phyloP scores from a whole-genome alignment of 116 monocot genomes.

The Papilionanthe hybrid region DNA sequence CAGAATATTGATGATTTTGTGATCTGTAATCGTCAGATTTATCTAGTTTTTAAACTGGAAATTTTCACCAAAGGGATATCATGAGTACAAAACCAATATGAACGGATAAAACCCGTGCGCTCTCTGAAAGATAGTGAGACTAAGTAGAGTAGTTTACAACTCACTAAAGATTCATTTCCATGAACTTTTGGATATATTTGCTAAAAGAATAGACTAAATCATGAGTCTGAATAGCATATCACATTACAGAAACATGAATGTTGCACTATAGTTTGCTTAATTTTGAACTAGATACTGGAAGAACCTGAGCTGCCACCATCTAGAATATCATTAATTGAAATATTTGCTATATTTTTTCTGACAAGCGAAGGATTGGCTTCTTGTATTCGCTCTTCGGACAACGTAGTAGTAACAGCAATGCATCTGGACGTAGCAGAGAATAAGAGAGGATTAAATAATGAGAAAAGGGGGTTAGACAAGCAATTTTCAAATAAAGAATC shows the following conservation, averaged over 20 bases:
- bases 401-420: conserved; percentile 89
- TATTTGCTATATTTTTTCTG: conserved; percentile 76
- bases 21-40: conserved; percentile 35
- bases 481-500: too few species aligned
- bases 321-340: conserved; percentile 70
- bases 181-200: neutral
- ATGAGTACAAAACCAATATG: neutral
- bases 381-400: conserved; percentile 56
- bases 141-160: neutral
- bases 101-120: neutral
- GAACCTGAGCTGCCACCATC: conserved; percentile 42
- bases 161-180: neutral
- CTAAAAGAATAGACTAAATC: neutral
- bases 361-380: conserved; percentile 74
- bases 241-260: neutral
- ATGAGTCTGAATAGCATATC: neutral
- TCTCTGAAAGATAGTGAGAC: neutral
- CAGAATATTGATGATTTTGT: conserved; percentile 16
- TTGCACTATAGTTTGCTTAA: neutral
- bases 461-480: neutral
- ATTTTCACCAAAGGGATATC: neutral
- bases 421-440: conserved; percentile 52
- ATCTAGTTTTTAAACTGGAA: neutral
- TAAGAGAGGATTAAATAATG: neutral
- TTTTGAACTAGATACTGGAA: conserved; percentile 51